Conservation (phyloP, 805 yeast genomes). For the Hanseniaspora lindneri region DNA sequence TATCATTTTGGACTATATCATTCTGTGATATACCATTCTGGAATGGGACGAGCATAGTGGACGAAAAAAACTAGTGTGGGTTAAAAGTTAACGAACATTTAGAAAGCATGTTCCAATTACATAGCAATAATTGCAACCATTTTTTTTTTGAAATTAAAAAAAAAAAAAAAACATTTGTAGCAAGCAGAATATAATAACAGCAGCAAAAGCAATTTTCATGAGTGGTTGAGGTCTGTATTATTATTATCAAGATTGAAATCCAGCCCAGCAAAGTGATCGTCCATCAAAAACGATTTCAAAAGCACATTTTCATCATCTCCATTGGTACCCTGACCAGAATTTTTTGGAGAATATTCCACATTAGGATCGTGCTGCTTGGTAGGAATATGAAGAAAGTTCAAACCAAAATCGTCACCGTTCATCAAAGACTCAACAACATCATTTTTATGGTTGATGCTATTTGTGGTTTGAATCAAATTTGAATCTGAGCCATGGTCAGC, state of each 20-base stretch:
- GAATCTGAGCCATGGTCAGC: background rate
- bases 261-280: background rate
- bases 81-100: background rate
- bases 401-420: slow-evolving; percentile 5
- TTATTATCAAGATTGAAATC: background rate
- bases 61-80: background rate
- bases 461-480: background rate
- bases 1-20: too few species aligned
- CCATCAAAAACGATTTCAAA: slow-evolving; percentile 4
- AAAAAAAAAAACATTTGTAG: too few species aligned
- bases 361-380: background rate
- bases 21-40: too few species aligned
- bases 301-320: background rate
- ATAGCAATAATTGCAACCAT: too few species aligned
- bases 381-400: background rate
- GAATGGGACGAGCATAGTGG: too few species aligned
- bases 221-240: background rate
- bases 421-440: slow-evolving; percentile 5
- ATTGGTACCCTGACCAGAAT: background rate
- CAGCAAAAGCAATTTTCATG: background rate
- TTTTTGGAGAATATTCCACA: background rate
- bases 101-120: background rate
- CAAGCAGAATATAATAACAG: background rate
- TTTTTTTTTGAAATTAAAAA: too few species aligned
- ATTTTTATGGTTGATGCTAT: background rate